Percentiles rank a stretch among this genome's conserved stretches.
These are phyloP conservation scores for Striga asiatica DNA, from an alignment of 257 asterid genomes.

Conservation along the genomic window DNA sequence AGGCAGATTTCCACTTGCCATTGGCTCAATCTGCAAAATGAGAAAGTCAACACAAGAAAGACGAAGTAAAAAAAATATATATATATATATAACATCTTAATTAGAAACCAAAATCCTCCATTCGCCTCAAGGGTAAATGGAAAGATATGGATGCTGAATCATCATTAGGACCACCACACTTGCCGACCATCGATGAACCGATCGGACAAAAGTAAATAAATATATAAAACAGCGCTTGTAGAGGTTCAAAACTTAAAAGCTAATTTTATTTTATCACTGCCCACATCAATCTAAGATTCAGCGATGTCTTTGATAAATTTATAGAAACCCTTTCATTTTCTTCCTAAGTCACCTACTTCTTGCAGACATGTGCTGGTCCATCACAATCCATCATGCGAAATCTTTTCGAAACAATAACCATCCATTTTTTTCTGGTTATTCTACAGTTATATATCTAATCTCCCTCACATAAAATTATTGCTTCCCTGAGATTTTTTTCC, in stretches of 20 bases:
- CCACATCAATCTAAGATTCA: too few relatives aligned
- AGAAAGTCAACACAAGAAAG: constrained; percentile 11
- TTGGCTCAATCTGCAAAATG: constrained; percentile 83
- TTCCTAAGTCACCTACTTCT: too few relatives aligned
- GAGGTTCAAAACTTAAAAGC: too few relatives aligned
- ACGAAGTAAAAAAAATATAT: constrained; percentile 17
- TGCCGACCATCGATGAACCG: too few relatives aligned
- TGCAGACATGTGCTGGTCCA: background rate
- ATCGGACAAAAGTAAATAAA: too few relatives aligned
- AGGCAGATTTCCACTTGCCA: constrained; percentile 97
- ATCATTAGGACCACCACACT: too few relatives aligned
- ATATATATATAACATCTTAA: too few relatives aligned
- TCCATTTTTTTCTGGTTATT: background rate
- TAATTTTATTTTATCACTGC: too few relatives aligned
- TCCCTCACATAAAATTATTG: background rate
- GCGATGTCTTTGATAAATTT: too few relatives aligned
- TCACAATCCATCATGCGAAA: background rate
- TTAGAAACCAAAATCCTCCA: background rate
- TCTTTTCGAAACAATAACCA: background rate
- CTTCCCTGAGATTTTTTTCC: background rate
- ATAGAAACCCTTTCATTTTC: too few relatives aligned
- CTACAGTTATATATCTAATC: background rate
- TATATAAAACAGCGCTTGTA: too few relatives aligned
- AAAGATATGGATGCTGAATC: too few relatives aligned
- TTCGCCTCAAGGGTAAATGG: background rate